A percentile compares a stretch with the other conserved stretches of the same genome.
Evolutionary conservation across 768 basidiomycete species (phyloP).

Genomic region (Guyanaporus albipodus): DNA sequence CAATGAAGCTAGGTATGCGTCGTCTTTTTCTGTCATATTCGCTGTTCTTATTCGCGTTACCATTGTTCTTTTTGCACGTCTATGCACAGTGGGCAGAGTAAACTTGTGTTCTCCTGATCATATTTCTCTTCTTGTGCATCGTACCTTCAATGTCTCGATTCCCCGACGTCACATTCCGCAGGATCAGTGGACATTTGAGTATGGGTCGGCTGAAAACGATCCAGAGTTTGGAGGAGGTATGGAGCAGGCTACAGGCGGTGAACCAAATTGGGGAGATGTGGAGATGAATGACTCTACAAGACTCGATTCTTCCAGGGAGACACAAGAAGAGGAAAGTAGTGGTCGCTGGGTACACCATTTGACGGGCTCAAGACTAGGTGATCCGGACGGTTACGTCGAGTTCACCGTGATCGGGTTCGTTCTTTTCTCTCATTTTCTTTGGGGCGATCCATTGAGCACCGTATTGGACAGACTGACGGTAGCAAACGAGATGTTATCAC

Average conservation of each 20-base stretch:
- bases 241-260: conserved; percentile 19
- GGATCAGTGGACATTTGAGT: conserved; percentile 81
- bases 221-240: conserved; percentile 56
- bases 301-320: conserved; percentile 9
- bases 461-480: conserved; percentile 61
- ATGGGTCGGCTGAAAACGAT: conserved; percentile 77
- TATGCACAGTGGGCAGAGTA: conserved; percentile 69
- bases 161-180: conserved; percentile 86
- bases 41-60: neutral
- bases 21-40: neutral
- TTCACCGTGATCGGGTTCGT: conserved; percentile 83
- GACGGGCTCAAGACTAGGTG: conserved; percentile 69
- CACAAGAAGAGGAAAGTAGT: conserved; percentile 40
- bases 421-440: neutral
- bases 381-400: conserved; percentile 58
- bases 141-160: conserved; percentile 94
- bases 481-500: conserved; percentile 90
- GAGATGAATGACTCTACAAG: conserved; percentile 10
- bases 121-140: conserved; percentile 82
- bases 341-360: conserved; percentile 79
- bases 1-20: conserved; percentile 70
- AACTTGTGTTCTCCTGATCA: conserved; percentile 91
- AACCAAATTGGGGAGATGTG: conserved; percentile 8
- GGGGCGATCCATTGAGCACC: conserved; percentile 2
- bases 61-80: neutral